Conservation (phyloP, 345 rosid genomes). For the Populus tremula region DNA sequence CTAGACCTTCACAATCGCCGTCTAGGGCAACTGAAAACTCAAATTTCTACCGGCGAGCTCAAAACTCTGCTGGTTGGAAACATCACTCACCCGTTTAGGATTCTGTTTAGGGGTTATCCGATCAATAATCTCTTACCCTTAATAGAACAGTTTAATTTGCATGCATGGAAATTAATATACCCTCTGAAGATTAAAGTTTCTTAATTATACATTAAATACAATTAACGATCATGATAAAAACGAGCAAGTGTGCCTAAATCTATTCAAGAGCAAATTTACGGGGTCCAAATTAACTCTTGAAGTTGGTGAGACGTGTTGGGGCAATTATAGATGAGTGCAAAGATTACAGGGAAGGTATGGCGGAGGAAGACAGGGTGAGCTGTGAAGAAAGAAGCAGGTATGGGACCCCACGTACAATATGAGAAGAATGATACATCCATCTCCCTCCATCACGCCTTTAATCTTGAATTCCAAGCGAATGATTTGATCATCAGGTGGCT, state of each 20-base stretch:
- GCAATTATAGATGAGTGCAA: not conserved
- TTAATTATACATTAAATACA: too few species aligned
- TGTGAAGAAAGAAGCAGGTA: not conserved
- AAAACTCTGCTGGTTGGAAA: not conserved
- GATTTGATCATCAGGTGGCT: slow-evolving; percentile 12
- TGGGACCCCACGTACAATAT: slow-evolving; percentile 2
- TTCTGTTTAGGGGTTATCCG: too few species aligned
- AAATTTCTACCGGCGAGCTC: too few species aligned
- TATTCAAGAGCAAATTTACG: too few species aligned
- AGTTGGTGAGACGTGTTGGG: not conserved
- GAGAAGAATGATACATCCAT: not conserved
- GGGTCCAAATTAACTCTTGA: not conserved
- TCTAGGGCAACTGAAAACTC: not conserved
- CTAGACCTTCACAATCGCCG: not conserved
- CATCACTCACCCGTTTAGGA: not conserved
- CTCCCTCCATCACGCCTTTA: not conserved
- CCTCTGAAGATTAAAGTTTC: too few species aligned
- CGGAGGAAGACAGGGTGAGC: too few species aligned
- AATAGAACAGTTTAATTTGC: too few species aligned
- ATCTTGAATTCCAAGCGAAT: slow-evolving; percentile 21
- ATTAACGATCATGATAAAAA: too few species aligned
- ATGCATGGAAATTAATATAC: too few species aligned
- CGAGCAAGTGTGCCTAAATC: too few species aligned
- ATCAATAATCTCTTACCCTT: too few species aligned
- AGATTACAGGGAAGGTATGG: not conserved